phyloP scores from a whole-genome alignment of 2,329 filamentous ascomycete genomes.

The Neofusicoccum parvum region DNA sequence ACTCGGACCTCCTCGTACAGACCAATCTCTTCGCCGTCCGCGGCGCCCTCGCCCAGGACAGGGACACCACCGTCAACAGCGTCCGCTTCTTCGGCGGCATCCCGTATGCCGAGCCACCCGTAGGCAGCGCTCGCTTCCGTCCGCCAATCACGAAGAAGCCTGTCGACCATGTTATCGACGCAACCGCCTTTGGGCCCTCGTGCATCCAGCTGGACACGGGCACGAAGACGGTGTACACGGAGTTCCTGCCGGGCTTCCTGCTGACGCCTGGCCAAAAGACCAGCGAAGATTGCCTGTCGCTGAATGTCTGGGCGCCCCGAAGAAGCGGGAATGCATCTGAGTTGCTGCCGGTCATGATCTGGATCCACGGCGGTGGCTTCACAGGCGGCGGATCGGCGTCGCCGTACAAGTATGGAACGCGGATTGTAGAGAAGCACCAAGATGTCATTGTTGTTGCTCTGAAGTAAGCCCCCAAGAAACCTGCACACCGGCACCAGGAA shows the following conservation, averaged over 20 bases:
- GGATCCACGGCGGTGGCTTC: slow-evolving; percentile 48
- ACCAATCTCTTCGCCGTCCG: slow-evolving; percentile 27
- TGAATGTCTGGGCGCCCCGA: slow-evolving; percentile 37
- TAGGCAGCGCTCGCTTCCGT: slow-evolving; percentile 12
- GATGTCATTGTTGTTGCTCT: slow-evolving; percentile 47
- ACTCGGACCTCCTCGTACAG: slow-evolving; percentile 25
- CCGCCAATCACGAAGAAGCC: slow-evolving; percentile 27
- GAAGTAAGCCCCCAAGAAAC: slow-evolving; percentile 39
- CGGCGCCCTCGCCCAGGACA: slow-evolving; percentile 23
- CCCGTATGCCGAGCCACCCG: slow-evolving; percentile 19
- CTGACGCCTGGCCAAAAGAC: slow-evolving; percentile 26
- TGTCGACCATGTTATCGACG: slow-evolving; percentile 24
- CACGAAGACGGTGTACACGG: slow-evolving; percentile 27
- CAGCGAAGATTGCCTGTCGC: slow-evolving; percentile 35
- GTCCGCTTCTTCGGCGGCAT: slow-evolving; percentile 24
- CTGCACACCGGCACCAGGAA: slow-evolving; percentile 40
- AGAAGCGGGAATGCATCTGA: slow-evolving; percentile 24
- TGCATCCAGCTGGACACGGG: slow-evolving; percentile 29
- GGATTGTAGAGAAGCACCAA: slow-evolving; percentile 39
- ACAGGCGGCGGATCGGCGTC: slow-evolving; percentile 38
- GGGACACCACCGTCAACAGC: slow-evolving; percentile 24
- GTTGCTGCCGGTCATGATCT: slow-evolving; percentile 43
- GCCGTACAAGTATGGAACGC: slow-evolving; percentile 39
- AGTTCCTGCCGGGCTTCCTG: slow-evolving; percentile 29
- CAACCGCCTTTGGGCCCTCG: slow-evolving; percentile 28